A percentile compares a stretch with the other conserved stretches of the same genome.
These are phyloP conservation scores for Pseudohalonectria lignicola DNA, from an alignment of 2,329 filamentous ascomycete genomes.

Conservation along the genomic window DNA sequence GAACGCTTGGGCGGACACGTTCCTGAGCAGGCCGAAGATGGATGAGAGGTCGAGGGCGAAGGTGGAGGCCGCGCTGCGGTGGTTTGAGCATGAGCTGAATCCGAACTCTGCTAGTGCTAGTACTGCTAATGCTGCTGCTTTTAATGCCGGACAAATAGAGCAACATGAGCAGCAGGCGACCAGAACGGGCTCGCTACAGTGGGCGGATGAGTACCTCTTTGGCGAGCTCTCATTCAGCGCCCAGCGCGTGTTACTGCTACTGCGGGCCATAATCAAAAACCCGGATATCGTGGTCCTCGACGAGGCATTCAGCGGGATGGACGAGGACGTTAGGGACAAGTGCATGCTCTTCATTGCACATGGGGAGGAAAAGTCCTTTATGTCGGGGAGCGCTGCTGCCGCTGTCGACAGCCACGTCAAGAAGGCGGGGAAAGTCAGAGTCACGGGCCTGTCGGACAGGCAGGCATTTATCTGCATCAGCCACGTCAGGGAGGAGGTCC, in stretches of 20 bases:
- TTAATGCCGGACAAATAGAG: background rate
- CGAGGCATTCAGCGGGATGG: slow-evolving; percentile 81
- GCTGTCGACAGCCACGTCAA: slow-evolving; percentile 35
- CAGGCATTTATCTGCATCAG: slow-evolving; percentile 90
- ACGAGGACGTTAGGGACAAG: slow-evolving; percentile 71
- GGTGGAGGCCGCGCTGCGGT: slow-evolving; percentile 59
- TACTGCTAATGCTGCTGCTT: no score
- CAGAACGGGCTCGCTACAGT: slow-evolving; percentile 28
- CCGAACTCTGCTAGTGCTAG: slow-evolving; percentile 23
- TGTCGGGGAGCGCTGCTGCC: background rate
- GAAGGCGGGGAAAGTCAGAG: slow-evolving; percentile 30
- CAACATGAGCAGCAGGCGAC: background rate
- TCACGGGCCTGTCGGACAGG: slow-evolving; percentile 52
- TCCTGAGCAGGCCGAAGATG: slow-evolving; percentile 58
- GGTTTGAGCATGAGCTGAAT: slow-evolving; percentile 73
- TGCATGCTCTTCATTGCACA: slow-evolving; percentile 70
- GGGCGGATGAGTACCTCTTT: slow-evolving; percentile 59
- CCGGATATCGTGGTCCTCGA: slow-evolving; percentile 78
- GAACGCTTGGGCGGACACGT: slow-evolving; percentile 85
- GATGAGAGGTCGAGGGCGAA: slow-evolving; percentile 41
- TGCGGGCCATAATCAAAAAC: slow-evolving; percentile 70
- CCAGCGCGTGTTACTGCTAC: slow-evolving; percentile 76
- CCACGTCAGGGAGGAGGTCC: slow-evolving; percentile 84
- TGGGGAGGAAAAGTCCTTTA: slow-evolving; percentile 37
- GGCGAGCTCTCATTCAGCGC: slow-evolving; percentile 68